phyloP scores from a whole-genome alignment of 1,284 basidiomycete genomes.

The Ceratobasidium sp. region DNA sequence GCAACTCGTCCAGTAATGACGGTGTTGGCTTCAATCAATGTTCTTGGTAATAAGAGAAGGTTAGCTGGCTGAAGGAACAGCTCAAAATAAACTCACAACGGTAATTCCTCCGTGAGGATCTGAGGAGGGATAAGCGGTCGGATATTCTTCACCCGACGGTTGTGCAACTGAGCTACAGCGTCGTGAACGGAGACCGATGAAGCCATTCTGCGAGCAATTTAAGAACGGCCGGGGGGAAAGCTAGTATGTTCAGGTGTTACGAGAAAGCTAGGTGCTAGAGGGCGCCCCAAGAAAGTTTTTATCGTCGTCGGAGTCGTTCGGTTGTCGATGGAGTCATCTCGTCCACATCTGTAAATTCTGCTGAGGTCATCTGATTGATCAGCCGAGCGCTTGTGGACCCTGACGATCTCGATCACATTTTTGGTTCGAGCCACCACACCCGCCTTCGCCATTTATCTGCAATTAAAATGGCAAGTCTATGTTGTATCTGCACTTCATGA shows the following conservation, averaged over 20 bases:
- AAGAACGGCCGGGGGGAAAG: background rate
- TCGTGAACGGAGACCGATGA: slow-evolving; percentile 70
- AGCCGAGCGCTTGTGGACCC: slow-evolving; percentile 39
- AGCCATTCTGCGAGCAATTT: slow-evolving; percentile 4
- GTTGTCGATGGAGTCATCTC: slow-evolving; percentile 34
- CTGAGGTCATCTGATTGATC: background rate
- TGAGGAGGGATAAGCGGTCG: slow-evolving; percentile 92
- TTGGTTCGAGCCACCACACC: slow-evolving; percentile 36
- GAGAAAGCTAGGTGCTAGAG: background rate
- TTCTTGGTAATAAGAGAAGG: slow-evolving; percentile 60
- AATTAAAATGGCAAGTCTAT: slow-evolving; percentile 21
- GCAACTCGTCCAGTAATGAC: slow-evolving; percentile 84
- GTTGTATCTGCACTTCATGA: background rate
- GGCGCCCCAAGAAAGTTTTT: slow-evolving; percentile 27
- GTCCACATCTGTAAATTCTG: slow-evolving; percentile 28
- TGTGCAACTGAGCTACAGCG: slow-evolving; percentile 85
- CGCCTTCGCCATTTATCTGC: too few relatives aligned
- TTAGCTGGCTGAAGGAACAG: background rate
- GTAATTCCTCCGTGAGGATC: slow-evolving; percentile 90
- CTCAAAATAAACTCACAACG: slow-evolving; percentile 67
- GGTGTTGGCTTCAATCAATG: slow-evolving; percentile 79
- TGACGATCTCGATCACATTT: slow-evolving; percentile 46
- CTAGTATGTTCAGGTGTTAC: background rate
- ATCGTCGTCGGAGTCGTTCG: slow-evolving; percentile 29
- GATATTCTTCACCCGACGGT: slow-evolving; percentile 86